Conservation (phyloP, 2,329 filamentous ascomycete genomes). For the Trichoderma atrobrunneum region DNA sequence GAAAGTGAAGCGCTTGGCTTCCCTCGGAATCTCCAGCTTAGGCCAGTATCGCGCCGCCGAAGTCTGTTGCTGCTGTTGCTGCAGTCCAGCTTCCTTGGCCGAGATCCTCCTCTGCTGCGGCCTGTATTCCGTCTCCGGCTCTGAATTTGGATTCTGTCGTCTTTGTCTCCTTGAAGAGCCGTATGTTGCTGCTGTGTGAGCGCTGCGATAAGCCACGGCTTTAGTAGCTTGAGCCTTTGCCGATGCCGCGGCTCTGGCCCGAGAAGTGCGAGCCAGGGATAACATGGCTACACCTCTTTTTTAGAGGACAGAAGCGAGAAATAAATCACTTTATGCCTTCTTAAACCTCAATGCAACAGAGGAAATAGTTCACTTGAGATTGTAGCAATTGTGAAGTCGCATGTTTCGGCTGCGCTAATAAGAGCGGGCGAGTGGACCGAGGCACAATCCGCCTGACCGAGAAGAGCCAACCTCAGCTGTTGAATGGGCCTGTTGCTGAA, state of each 20-base stretch:
- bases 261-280: background rate
- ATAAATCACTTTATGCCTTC: background rate
- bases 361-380: background rate
- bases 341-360: background rate
- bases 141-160: background rate
- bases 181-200: background rate
- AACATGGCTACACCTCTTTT: background rate
- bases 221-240: background rate
- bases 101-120: background rate
- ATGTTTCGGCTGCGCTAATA: constrained; percentile 3
- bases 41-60: constrained; percentile 20
- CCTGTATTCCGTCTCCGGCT: background rate
- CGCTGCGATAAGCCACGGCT: background rate
- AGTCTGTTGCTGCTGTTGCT: background rate
- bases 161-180: background rate
- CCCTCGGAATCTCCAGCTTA: constrained; percentile 20
- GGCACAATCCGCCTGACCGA: background rate
- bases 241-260: background rate
- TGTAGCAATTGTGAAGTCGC: background rate
- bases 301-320: background rate
- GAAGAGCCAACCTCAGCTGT: background rate
- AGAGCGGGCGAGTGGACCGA: constrained; percentile 1
- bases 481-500: background rate
- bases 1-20: constrained; percentile 20
- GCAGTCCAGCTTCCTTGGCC: background rate